Percentiles rank a stretch among this genome's conserved stretches.
phyloP scores from a whole-genome alignment of 768 basidiomycete species.

The Filobasidium floriforme region DNA sequence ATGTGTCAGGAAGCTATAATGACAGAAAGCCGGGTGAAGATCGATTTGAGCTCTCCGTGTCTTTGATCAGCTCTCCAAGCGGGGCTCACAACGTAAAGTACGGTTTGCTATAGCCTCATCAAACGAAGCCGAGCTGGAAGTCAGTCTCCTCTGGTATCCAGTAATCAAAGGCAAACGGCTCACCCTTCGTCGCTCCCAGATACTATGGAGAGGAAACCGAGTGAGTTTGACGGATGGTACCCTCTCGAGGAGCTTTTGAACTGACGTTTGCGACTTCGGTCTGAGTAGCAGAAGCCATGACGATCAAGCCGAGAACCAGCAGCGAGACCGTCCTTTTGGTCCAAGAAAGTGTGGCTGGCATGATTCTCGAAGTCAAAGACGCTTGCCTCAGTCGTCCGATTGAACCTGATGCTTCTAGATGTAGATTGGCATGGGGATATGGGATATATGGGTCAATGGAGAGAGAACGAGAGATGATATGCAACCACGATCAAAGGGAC shows the following conservation, averaged over 20 bases:
- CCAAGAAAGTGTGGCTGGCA: conserved; percentile 10
- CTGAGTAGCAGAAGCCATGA: conserved; percentile 36
- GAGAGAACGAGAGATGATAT: too few species aligned
- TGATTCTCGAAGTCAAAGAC: not conserved
- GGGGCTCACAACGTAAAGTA: conserved; percentile 72
- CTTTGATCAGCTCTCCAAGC: not conserved
- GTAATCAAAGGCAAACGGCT: conserved; percentile 4
- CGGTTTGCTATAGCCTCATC: conserved; percentile 66
- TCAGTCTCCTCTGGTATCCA: conserved; percentile 49
- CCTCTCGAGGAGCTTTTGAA: not conserved
- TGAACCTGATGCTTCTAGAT: too few species aligned
- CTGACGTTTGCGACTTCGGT: conserved; percentile 40
- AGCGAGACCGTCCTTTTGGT: conserved; percentile 30
- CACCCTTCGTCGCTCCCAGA: conserved; percentile 19
- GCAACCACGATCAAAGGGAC: too few species aligned
- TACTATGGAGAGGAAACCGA: conserved; percentile 3
- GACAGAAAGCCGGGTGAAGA: conserved; percentile 20
- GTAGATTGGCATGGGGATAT: too few species aligned
- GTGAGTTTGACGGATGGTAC: not conserved
- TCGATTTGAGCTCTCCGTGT: not conserved
- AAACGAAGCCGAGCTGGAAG: conserved; percentile 59
- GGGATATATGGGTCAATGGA: too few species aligned
- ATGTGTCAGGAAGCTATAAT: conserved; percentile 72
- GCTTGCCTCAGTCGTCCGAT: not conserved
- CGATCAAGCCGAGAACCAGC: conserved; percentile 35